These are phyloP conservation scores for Cymodocea nodosa DNA, from an alignment of 116 monocot species.

Conservation along the genomic window DNA sequence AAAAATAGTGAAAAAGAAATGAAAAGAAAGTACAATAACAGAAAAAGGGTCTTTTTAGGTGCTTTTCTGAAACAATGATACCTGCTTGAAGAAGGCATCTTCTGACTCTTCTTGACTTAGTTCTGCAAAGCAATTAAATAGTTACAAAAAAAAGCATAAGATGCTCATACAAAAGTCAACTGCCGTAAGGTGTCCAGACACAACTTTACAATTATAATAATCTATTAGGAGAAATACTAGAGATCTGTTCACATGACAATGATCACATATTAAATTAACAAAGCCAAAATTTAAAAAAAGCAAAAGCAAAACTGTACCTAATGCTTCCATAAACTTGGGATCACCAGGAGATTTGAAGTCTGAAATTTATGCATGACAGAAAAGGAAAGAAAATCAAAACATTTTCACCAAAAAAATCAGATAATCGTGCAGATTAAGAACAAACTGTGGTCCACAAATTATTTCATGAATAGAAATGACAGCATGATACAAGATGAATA, in stretches of 20 bases:
- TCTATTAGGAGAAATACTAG: not conserved
- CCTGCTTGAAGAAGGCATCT: conserved; percentile 92
- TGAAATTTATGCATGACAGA: conserved; percentile 16
- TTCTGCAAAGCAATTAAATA: conserved; percentile 31
- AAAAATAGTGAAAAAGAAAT: too few species aligned
- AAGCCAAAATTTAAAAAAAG: conserved; percentile 1
- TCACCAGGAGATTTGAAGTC: conserved; percentile 73
- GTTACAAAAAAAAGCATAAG: not conserved
- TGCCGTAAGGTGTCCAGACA: too few species aligned
- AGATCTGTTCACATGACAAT: not conserved
- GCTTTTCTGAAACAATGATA: conserved; percentile 3
- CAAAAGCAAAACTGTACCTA: conserved; percentile 53
- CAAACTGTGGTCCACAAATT: not conserved
- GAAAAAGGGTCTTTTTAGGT: too few species aligned
- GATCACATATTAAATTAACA: not conserved
- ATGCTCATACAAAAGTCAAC: not conserved
- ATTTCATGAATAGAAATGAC: not conserved
- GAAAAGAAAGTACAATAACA: too few species aligned
- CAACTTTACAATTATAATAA: not conserved
- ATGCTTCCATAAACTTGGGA: conserved; percentile 68
- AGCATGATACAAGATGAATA: not conserved
- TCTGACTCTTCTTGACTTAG: conserved; percentile 67
- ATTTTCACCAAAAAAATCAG: not conserved
- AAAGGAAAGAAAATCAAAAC: conserved; percentile 3
- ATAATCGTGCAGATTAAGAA: not conserved